A percentile compares a stretch with the other conserved stretches of the same genome.
phyloP scores from a whole-genome alignment of 2,329 filamentous ascomycete genomes.

The Penicillium rolfsii region DNA sequence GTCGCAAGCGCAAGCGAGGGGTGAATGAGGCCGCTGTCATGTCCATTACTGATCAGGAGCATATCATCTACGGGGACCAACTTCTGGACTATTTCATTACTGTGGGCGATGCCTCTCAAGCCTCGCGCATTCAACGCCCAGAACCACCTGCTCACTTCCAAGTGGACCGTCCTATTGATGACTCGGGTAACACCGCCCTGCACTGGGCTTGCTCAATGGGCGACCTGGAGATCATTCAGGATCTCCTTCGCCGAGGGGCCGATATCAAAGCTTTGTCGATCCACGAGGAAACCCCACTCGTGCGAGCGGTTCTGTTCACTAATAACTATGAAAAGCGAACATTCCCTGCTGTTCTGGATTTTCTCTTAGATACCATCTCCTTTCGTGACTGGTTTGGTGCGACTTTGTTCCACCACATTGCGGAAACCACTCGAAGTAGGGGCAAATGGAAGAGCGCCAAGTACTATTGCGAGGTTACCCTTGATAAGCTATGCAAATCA shows the following conservation, averaged over 20 bases:
- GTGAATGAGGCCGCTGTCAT: slow-evolving; percentile 62
- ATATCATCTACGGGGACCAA: slow-evolving; percentile 89
- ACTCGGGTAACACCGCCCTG: slow-evolving; percentile 86
- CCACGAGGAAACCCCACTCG: slow-evolving; percentile 83
- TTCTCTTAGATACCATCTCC: slow-evolving; percentile 80
- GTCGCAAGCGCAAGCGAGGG: slow-evolving; percentile 76
- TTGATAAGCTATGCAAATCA: slow-evolving; percentile 82
- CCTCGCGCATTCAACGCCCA: slow-evolving; percentile 62
- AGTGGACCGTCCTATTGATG: slow-evolving; percentile 89
- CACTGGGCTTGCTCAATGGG: slow-evolving; percentile 99
- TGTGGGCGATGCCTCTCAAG: slow-evolving; percentile 72
- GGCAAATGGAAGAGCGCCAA: slow-evolving; percentile 86
- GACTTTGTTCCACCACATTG: slow-evolving; percentile 93
- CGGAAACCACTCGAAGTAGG: slow-evolving; percentile 81
- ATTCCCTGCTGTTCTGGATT: slow-evolving; percentile 80
- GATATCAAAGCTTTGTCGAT: slow-evolving; percentile 71
- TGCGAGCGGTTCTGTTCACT: slow-evolving; percentile 92
- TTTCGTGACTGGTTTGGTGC: slow-evolving; percentile 77
- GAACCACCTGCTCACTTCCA: slow-evolving; percentile 84
- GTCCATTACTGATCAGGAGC: slow-evolving; percentile 73
- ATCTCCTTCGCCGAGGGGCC: slow-evolving; percentile 80
- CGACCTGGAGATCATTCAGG: slow-evolving; percentile 86
- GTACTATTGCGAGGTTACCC: slow-evolving; percentile 89
- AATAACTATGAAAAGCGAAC: slow-evolving; percentile 95
- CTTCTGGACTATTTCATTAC: slow-evolving; percentile 95